Percentiles rank a stretch among this genome's conserved stretches.
These are phyloP conservation scores for Platanus orientalis DNA, from an alignment of 164 flowering plant genomes.

Conservation along the genomic window DNA sequence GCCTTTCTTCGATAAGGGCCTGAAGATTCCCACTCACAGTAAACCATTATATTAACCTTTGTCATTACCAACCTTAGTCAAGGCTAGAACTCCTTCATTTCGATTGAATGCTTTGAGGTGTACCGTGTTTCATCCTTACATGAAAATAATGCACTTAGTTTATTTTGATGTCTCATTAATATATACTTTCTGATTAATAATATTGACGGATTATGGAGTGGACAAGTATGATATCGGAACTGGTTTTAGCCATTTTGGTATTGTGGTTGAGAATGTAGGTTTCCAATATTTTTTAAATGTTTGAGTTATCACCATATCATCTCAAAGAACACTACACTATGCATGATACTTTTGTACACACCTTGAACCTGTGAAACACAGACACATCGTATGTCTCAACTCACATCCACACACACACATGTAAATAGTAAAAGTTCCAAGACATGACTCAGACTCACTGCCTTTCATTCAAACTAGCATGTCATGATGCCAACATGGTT, in stretches of 20 bases:
- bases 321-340: not conserved
- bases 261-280: constrained; percentile 98
- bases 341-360: not conserved
- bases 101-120: not conserved
- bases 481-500: constrained; percentile 8
- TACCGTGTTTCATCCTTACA: not conserved
- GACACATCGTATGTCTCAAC: constrained; percentile 8
- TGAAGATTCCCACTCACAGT: constrained; percentile 97
- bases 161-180: not conserved
- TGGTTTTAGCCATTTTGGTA: constrained; percentile 98
- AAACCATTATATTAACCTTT: constrained; percentile 21
- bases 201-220: constrained; percentile 85
- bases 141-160: too few relatives aligned
- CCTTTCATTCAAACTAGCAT: not conserved
- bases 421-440: not conserved
- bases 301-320: not conserved
- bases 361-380: constrained; percentile 5
- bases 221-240: constrained; percentile 91
- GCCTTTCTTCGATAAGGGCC: constrained; percentile 99
- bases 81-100: not conserved
- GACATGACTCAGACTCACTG: constrained; percentile 1
- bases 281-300: not conserved
- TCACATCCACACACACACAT: constrained; percentile 2
- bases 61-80: not conserved
- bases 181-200: not conserved